Evolutionary conservation across 2,329 filamentous ascomycete species (phyloP), one percentile per base, ranked within the genome.

Genomic region (Alternaria triticimaculans): DNA sequence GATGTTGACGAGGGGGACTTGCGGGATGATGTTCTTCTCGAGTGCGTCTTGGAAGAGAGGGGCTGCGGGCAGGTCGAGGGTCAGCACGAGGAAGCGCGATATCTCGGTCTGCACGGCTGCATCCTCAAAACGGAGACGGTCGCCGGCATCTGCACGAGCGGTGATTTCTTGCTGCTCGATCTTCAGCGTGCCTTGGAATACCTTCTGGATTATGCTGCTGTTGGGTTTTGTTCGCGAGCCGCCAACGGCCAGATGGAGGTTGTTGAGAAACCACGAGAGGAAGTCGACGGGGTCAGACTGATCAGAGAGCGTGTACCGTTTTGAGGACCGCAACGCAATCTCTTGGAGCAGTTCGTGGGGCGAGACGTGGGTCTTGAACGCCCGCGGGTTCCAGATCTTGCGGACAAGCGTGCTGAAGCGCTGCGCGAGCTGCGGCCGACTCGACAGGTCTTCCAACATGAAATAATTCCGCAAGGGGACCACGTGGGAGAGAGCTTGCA

Each of bases 211-310:
- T 70, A 97, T 94, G 77, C 91, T 95, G 72, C 89, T 91, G 25
- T 90, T 89, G 1, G 94, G 92, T 73, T 93, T 96, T 8, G 92
- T 91, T 78, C 93, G 95, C 77, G 91, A 94, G 66, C 96, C 96
- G 58, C 96, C 96, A 2, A 99, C 87, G 20, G 93, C 92, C 15
- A 97, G 86, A 79, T 99, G 96, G 11, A 99, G 87, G 79, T 97
- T 93, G 83, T 99, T 98, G 60, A 99, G 87, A 79, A 98, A 97
- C 96, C 96, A 99, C 25, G 92, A 94, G 49, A 99, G 85, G 75
- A 99, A 98, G 50, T 99, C 96, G 64, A 97, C 94, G 0, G 96
- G 96, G 79, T 99, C 96, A 20, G 94, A 96, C 82, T 98, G 96
- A 26, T 89, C 85, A 0, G 94, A 97, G 53, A 98, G 86, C 6